Conservation (phyloP, 2,329 filamentous ascomycete species). For the Pezicula neosporulosa region DNA sequence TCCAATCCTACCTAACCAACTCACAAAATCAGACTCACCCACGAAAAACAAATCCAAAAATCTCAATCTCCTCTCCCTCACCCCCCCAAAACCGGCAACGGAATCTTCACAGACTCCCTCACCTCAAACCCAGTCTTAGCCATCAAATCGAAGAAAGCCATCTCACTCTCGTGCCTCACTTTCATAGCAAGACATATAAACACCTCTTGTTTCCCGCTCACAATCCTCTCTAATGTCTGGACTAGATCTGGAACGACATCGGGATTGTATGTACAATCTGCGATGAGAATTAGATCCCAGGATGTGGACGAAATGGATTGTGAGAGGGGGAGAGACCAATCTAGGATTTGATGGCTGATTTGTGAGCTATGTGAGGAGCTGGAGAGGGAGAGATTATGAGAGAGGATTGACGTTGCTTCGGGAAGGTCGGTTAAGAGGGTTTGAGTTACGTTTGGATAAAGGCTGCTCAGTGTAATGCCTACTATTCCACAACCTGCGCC, state of each 20-base stretch:
- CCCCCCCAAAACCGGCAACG: conserved; percentile 18
- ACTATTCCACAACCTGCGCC: conserved; percentile 68
- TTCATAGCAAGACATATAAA: conserved; percentile 60
- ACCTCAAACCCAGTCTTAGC: conserved; percentile 18
- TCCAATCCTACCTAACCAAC: too few species aligned
- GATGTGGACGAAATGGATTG: conserved; percentile 23
- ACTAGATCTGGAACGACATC: conserved; percentile 64
- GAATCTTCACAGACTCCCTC: conserved; percentile 13
- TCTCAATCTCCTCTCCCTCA: conserved; percentile 24
- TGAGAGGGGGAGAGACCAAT: conserved; percentile 56
- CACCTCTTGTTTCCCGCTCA: conserved; percentile 6
- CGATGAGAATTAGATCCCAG: conserved; percentile 60
- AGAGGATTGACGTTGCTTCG: conserved; percentile 58
- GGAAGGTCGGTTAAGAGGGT: conserved; percentile 61
- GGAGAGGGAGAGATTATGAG: conserved; percentile 39
- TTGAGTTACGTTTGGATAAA: conserved; percentile 32
- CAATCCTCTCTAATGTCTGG: conserved; percentile 41
- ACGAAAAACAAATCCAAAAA: conserved; percentile 19
- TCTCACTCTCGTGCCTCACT: conserved; percentile 62
- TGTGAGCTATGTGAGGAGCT: neutral
- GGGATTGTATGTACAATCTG: conserved; percentile 72
- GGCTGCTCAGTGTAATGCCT: conserved; percentile 53
- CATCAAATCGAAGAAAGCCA: conserved; percentile 63
- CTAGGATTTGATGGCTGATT: conserved; percentile 48
- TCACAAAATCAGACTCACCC: too few species aligned